Percentiles rank a stretch among this genome's conserved stretches.
Evolutionary conservation across 306 rosid genomes (phyloP).

Genomic region (Quercus variabilis): DNA sequence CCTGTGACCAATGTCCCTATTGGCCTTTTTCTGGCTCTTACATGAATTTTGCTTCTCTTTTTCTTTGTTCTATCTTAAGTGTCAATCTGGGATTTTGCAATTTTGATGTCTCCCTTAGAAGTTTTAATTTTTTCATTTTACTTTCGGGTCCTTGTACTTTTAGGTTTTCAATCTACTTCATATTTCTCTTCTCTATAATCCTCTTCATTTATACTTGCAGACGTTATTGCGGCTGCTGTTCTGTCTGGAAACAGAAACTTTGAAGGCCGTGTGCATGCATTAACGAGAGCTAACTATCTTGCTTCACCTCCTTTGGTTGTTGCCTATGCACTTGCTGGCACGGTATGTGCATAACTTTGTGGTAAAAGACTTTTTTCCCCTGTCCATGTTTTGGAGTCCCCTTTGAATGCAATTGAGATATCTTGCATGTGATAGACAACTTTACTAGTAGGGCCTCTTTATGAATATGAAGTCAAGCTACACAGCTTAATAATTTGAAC

Average conservation of each 20-base stretch:
- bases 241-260: constrained; percentile 49
- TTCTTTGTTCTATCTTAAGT: neutral
- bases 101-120: neutral
- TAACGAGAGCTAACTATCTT: constrained; percentile 47
- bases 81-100: neutral
- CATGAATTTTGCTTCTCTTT: neutral
- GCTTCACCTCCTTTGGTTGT: constrained; percentile 50
- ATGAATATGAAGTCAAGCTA: neutral
- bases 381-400: neutral
- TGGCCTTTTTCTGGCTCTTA: neutral
- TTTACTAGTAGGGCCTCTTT: neutral
- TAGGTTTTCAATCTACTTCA: neutral
- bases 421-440: neutral
- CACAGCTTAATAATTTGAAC: neutral
- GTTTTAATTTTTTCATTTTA: neutral
- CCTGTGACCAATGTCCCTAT: neutral
- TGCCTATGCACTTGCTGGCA: constrained; percentile 47
- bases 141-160: neutral
- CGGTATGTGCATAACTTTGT: constrained; percentile 18
- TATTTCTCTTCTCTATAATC: neutral
- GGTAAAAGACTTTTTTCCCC: neutral
- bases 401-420: neutral
- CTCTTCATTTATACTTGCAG: constrained; percentile 15
- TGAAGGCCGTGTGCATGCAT: constrained; percentile 43
- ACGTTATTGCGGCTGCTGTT: constrained; percentile 39